phyloP scores from a whole-genome alignment of 1,284 basidiomycete genomes.

The Somion occarium region DNA sequence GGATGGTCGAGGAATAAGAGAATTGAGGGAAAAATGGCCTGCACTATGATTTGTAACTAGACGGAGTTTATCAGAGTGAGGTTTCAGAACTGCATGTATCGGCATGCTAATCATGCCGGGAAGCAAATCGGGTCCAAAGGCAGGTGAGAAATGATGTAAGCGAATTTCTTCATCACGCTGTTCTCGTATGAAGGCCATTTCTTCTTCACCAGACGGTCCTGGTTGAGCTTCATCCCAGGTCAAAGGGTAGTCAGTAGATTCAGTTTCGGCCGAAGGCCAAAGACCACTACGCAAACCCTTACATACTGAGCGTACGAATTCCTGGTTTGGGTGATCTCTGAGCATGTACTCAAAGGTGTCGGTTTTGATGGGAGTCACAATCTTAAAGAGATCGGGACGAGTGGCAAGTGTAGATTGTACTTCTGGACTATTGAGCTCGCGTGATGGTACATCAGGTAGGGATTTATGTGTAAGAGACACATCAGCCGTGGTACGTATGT shows the following conservation, averaged over 20 bases:
- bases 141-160: conserved; percentile 29
- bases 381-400: too few species aligned
- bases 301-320: conserved; percentile 21
- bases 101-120: too few species aligned
- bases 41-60: too few species aligned
- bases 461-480: too few species aligned
- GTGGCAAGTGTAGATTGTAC: too few species aligned
- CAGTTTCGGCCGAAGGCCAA: conserved; percentile 20
- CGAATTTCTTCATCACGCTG: conserved; percentile 25
- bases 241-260: not conserved
- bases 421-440: too few species aligned
- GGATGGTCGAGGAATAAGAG: too few species aligned
- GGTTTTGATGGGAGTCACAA: conserved; percentile 31
- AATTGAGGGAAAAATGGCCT: too few species aligned
- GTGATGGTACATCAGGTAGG: too few species aligned
- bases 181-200: not conserved
- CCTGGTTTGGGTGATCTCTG: conserved; percentile 21
- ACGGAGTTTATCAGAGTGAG: too few species aligned
- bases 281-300: conserved; percentile 20
- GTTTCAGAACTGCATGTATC: too few species aligned
- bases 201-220: conserved; percentile 5
- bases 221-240: conserved; percentile 7
- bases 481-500: too few species aligned
- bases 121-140: conserved; percentile 34
- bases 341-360: conserved; percentile 19